Evolutionary conservation across 305 asterid genomes (phyloP).

Genomic region (Fraxinus sp.): DNA sequence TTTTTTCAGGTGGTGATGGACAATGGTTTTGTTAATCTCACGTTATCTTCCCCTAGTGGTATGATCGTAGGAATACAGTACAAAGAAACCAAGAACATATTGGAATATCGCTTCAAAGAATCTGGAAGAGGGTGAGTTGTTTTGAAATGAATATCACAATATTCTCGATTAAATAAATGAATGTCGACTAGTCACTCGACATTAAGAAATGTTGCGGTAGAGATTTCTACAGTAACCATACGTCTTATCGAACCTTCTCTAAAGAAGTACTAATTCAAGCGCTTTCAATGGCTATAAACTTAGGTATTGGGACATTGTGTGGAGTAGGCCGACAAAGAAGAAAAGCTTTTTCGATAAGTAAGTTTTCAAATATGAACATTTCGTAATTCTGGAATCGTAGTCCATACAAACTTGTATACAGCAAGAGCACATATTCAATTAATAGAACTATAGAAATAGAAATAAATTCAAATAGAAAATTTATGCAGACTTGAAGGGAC

Average conservation of each 20-base stretch:
- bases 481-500: constrained; percentile 40
- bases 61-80: constrained; percentile 12
- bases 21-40: constrained; percentile 17
- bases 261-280: not conserved
- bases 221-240: not conserved
- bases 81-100: constrained; percentile 11
- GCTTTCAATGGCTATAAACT: not conserved
- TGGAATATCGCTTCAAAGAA: constrained; percentile 16
- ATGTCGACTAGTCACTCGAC: not conserved
- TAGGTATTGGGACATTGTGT: constrained; percentile 40
- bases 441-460: not conserved
- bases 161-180: not conserved
- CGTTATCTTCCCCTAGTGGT: constrained; percentile 15
- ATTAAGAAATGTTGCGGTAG: not conserved
- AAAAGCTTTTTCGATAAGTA: constrained; percentile 17
- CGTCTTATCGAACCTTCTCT: not conserved
- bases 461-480: not conserved
- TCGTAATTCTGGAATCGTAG: not conserved
- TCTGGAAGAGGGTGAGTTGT: constrained; percentile 22
- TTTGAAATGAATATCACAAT: not conserved
- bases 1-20: constrained; percentile 21
- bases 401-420: not conserved
- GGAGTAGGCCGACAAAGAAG: constrained; percentile 13
- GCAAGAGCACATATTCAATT: not conserved
- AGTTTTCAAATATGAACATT: not conserved